Conservation (phyloP, 2,329 filamentous ascomycete species). For the Daldinia eschscholtzii region DNA sequence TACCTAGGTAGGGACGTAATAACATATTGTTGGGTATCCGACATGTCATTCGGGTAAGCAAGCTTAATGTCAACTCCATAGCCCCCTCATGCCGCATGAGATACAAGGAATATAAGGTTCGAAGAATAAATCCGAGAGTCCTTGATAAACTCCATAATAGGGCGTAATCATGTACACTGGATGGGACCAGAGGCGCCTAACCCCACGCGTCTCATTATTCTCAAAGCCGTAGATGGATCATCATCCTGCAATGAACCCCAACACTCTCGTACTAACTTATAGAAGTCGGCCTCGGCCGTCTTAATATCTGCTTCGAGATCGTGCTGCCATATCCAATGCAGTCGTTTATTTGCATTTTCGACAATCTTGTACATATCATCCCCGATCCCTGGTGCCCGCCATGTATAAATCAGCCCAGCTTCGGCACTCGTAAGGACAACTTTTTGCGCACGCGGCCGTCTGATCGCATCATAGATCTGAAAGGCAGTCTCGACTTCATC, state of each 20-base stretch:
- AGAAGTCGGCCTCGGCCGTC: slow-evolving; percentile 44
- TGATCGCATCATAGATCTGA: slow-evolving; percentile 48
- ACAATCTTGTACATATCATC: slow-evolving; percentile 51
- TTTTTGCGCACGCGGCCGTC: slow-evolving; percentile 51
- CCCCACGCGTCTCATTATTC: slow-evolving; percentile 3
- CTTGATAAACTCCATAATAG: neutral
- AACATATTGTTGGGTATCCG: no score
- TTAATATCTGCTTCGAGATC: slow-evolving; percentile 47
- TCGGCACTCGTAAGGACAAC: slow-evolving; percentile 51
- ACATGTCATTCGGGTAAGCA: no score
- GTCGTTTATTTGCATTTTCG: slow-evolving; percentile 49
- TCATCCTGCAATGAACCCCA: neutral
- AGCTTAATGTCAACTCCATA: no score
- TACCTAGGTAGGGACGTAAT: no score
- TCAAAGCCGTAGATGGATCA: slow-evolving; percentile 24
- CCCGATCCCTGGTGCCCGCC: slow-evolving; percentile 44
- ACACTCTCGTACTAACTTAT: slow-evolving; percentile 27
- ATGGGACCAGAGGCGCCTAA: slow-evolving; percentile 3
- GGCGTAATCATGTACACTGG: slow-evolving; percentile 19
- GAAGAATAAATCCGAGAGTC: neutral
- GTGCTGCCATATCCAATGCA: slow-evolving; percentile 53
- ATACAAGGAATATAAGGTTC: neutral
- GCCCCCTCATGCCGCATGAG: neutral
- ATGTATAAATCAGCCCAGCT: slow-evolving; percentile 50
- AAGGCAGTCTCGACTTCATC: slow-evolving; percentile 46